Evolutionary conservation across 2,329 filamentous ascomycete genomes (phyloP).

Genomic region (Aspergillus sp.): DNA sequence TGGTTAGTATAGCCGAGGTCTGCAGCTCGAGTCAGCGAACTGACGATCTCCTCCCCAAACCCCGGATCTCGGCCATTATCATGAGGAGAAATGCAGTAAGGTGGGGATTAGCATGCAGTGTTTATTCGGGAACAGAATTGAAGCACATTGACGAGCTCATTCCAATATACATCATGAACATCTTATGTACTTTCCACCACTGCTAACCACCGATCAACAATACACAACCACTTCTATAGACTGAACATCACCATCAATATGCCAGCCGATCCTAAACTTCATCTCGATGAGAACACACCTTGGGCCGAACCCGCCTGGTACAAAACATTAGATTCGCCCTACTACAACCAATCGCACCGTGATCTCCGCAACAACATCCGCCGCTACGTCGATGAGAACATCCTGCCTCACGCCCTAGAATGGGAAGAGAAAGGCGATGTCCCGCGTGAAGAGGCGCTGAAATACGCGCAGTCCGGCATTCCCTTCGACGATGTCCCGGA

Average conservation of each 20-base stretch:
- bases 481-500: not conserved
- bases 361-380: not conserved
- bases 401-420: not conserved
- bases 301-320: constrained; percentile 2
- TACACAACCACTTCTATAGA: not conserved
- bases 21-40: not conserved
- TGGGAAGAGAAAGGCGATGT: constrained; percentile 1
- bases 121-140: too few relatives aligned
- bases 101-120: too few relatives aligned
- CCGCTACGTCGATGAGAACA: not conserved
- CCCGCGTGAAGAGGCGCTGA: not conserved
- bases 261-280: not conserved
- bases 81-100: not conserved
- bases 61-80: not conserved
- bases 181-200: not conserved
- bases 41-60: not conserved
- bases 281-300: not conserved
- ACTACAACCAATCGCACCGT: constrained; percentile 1
- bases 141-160: too few relatives aligned
- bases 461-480: not conserved
- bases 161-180: too few relatives aligned
- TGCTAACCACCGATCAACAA: not conserved
- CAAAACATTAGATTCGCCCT: not conserved
- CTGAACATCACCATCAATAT: not conserved
- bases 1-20: not conserved